These are phyloP conservation scores for Ogataea siamensis DNA, from an alignment of 805 yeast genomes.

Conservation along the genomic window DNA sequence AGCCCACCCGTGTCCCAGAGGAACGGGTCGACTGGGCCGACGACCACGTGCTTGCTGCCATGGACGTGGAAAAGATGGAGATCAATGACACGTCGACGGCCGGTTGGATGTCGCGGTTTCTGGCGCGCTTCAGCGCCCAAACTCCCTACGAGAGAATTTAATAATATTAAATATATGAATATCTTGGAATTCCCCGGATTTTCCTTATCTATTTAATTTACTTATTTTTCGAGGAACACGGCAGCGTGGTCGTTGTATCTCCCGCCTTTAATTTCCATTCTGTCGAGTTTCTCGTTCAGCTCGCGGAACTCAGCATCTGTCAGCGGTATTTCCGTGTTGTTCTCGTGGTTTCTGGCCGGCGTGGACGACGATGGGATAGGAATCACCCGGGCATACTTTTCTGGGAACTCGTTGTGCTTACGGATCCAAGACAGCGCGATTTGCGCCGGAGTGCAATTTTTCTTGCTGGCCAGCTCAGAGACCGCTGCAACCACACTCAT, in stretches of 20 bases:
- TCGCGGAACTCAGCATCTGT: conserved; percentile 56
- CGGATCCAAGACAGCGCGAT: conserved; percentile 67
- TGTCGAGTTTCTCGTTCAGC: conserved; percentile 45
- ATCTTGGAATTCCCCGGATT: no score
- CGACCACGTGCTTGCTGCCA: conserved; percentile 9
- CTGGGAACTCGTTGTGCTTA: conserved; percentile 39
- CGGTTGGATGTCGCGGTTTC: background rate
- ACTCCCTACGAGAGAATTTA: conserved; percentile 3
- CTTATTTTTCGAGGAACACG: conserved; percentile 1
- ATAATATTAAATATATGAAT: no score
- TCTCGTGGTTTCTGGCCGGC: conserved; percentile 56
- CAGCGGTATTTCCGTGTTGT: conserved; percentile 47
- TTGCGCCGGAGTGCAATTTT: conserved; percentile 57
- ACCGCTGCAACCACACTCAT: conserved; percentile 46
- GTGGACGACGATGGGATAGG: conserved; percentile 84
- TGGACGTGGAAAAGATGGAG: conserved; percentile 15
- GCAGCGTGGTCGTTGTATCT: conserved; percentile 22
- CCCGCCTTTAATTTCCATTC: conserved; percentile 48
- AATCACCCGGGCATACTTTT: conserved; percentile 49
- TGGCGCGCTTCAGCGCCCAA: conserved; percentile 1
- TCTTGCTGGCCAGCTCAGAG: conserved; percentile 45
- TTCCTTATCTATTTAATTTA: no score
- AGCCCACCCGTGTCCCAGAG: background rate
- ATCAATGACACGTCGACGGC: background rate
- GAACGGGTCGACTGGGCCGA: conserved; percentile 8